A percentile compares a stretch with the other conserved stretches of the same genome.
Evolutionary conservation across 2,329 filamentous ascomycete species (phyloP).

Genomic region (Fusarium haematococcum): DNA sequence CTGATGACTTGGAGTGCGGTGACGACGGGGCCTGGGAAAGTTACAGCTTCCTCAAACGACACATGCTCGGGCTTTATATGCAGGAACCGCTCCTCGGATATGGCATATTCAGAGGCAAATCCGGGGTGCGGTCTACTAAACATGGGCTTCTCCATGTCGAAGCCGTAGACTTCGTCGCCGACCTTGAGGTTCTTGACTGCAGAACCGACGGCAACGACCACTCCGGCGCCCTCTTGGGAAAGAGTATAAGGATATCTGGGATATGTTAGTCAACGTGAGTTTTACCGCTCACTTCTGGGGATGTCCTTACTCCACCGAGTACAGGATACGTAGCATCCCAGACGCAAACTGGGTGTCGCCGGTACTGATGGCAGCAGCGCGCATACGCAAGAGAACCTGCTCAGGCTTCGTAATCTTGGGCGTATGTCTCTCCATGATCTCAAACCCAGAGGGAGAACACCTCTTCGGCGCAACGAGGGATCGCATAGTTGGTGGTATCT

Average conservation of each 20-base stretch:
- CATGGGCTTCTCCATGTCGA: slow-evolving; percentile 53
- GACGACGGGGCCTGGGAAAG: slow-evolving; percentile 51
- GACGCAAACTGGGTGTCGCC: slow-evolving; percentile 50
- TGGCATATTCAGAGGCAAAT: slow-evolving; percentile 56
- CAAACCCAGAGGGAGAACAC: slow-evolving; percentile 53
- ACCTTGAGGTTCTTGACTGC: slow-evolving; percentile 43
- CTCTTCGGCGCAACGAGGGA: slow-evolving; percentile 56
- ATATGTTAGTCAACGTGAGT: neutral
- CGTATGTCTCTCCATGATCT: slow-evolving; percentile 56
- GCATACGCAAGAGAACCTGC: slow-evolving; percentile 57
- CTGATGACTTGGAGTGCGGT: slow-evolving; percentile 59
- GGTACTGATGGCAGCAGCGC: slow-evolving; percentile 51
- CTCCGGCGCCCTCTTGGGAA: slow-evolving; percentile 48
- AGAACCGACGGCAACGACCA: slow-evolving; percentile 47
- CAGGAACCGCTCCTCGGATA: slow-evolving; percentile 51
- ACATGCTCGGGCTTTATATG: slow-evolving; percentile 47
- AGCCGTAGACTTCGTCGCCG: slow-evolving; percentile 56
- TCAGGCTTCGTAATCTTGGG: slow-evolving; percentile 57
- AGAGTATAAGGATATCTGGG: slow-evolving; percentile 41
- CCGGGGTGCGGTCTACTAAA: slow-evolving; percentile 43
- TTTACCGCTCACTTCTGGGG: neutral
- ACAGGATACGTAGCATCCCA: slow-evolving; percentile 43
- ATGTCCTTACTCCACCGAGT: slow-evolving; percentile 44
- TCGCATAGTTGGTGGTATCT: slow-evolving; percentile 55
- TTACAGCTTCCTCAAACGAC: slow-evolving; percentile 52